Percentiles rank a stretch among this genome's conserved stretches.
Conservation (phyloP, 1,284 basidiomycete genomes). For the Moesziomyces antarcticus region DNA sequence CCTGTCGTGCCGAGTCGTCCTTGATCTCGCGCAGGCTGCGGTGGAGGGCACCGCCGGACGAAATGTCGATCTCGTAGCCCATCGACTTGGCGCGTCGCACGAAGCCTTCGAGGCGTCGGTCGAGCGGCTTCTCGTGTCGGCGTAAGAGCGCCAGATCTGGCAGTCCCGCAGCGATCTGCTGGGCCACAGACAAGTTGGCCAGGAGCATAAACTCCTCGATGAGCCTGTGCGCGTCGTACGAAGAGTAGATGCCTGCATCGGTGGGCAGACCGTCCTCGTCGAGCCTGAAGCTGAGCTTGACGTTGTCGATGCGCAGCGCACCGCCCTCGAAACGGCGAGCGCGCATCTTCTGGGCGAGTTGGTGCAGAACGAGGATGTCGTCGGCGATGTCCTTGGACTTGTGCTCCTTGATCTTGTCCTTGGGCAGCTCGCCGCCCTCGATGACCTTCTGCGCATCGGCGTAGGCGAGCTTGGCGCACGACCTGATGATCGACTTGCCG, state of each 20-base stretch:
- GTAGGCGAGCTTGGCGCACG: constrained; percentile 87
- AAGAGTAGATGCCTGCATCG: constrained; percentile 78
- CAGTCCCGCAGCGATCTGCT: constrained; percentile 89
- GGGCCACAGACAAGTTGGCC: constrained; percentile 88
- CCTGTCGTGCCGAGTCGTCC: constrained; percentile 73
- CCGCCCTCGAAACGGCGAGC: constrained; percentile 82
- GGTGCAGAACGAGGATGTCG: constrained; percentile 79
- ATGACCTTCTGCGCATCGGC: constrained; percentile 82
- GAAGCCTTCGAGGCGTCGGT: constrained; percentile 71
- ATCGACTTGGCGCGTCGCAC: constrained; percentile 73
- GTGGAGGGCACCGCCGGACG: constrained; percentile 84
- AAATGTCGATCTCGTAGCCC: constrained; percentile 82
- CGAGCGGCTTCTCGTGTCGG: constrained; percentile 90
- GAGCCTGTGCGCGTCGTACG: constrained; percentile 80
- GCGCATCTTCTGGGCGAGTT: constrained; percentile 77
- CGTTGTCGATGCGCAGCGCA: constrained; percentile 79
- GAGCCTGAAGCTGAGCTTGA: constrained; percentile 81
- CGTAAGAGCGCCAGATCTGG: constrained; percentile 94
- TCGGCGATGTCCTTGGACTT: constrained; percentile 74
- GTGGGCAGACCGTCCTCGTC: constrained; percentile 84
- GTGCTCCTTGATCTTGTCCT: constrained; percentile 69
- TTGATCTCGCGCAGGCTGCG: constrained; percentile 80
- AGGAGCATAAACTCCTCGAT: constrained; percentile 98
- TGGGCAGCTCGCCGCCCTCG: constrained; percentile 75
- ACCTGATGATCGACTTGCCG: constrained; percentile 90